Conservation (phyloP, 495 filamentous ascomycete genomes). For the Podospora anserina region DNA sequence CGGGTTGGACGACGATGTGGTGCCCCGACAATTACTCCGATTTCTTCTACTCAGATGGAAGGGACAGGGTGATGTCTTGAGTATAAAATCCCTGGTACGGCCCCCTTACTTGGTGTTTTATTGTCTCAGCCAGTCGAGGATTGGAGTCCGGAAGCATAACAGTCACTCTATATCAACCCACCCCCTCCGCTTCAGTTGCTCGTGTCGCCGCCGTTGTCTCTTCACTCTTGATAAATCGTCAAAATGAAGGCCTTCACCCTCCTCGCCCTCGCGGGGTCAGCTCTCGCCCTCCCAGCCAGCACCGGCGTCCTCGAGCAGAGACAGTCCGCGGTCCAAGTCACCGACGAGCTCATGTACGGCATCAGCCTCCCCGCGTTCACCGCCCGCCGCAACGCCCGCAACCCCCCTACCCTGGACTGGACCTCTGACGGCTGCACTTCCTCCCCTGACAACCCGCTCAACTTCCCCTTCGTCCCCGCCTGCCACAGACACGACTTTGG, state of each 20-base stretch:
- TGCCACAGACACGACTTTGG: slow-evolving; percentile 51
- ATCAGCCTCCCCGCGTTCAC: slow-evolving; percentile 30
- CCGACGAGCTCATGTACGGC: background rate
- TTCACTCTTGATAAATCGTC: background rate
- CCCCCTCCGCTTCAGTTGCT: background rate
- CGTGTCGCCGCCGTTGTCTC: background rate
- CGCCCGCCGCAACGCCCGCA: slow-evolving; percentile 23
- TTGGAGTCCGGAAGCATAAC: background rate
- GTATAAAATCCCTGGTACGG: background rate
- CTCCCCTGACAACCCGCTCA: slow-evolving; percentile 43
- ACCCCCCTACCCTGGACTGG: slow-evolving; percentile 38
- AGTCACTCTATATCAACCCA: background rate
- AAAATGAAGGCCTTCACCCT: slow-evolving; percentile 4
- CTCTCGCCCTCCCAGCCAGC: background rate
- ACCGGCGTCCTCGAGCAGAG: background rate
- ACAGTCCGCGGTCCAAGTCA: background rate
- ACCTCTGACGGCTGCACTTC: slow-evolving; percentile 39
- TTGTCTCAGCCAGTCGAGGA: background rate
- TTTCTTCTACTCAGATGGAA: background rate
- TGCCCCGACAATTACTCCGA: background rate
- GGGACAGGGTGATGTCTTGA: background rate
- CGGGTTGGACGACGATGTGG: background rate
- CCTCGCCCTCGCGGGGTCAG: background rate
- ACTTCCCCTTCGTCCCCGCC: slow-evolving; percentile 39
- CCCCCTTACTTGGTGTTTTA: background rate